Evolutionary conservation across 116 monocot species (phyloP), one percentile per base, ranked within the genome.

Genomic region (Iris pallida): DNA sequence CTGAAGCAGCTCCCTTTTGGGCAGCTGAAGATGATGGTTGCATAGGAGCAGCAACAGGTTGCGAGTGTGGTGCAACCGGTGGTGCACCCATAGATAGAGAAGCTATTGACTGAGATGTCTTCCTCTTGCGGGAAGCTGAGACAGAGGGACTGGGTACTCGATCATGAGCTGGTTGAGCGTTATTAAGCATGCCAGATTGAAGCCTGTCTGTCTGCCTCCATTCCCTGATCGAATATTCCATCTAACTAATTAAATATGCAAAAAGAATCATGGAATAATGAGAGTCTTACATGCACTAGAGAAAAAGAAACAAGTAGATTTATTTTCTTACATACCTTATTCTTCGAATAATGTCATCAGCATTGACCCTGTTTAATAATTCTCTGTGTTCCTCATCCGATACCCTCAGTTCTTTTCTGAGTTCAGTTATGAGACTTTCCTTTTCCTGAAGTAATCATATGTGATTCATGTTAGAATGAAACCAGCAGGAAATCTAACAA

Each of bases 381-480:
- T 85, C 87, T 60, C 97, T 82, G 68, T 97, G 97, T 61, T 97
- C 97, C 19, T 87, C 81, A 77, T 97, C 90, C 59, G 97, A 89
- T 45, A 97, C 83, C 71, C 90, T 85, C 55, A 97, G 72, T 65
- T 97, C 97, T 67, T 85, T 97, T 55, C 97, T 81, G 20, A 97
- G 85, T 69, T 92, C 97, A 47, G 74, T 74, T 74, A 74, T 74
- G 40, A 81, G 72, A 46, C 81, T 51, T 76, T 81, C 81, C 30
- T 81, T 81, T 18, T 82, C 82, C 82, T 82, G 77, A 65, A 68
- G 72, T 64, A 41, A 41, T n/a, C 47, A 18, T 53, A 14, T 51
- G 11, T 3, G 59, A 19, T 47, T 7, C 8, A 19, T 20, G n/a
- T 12, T 43, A 13, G 5, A 10, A 30, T 16, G 19, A 16, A 44